A percentile compares a stretch with the other conserved stretches of the same genome.
Evolutionary conservation across 2,329 filamentous ascomycete species (phyloP).

Genomic region (Alternaria panax): DNA sequence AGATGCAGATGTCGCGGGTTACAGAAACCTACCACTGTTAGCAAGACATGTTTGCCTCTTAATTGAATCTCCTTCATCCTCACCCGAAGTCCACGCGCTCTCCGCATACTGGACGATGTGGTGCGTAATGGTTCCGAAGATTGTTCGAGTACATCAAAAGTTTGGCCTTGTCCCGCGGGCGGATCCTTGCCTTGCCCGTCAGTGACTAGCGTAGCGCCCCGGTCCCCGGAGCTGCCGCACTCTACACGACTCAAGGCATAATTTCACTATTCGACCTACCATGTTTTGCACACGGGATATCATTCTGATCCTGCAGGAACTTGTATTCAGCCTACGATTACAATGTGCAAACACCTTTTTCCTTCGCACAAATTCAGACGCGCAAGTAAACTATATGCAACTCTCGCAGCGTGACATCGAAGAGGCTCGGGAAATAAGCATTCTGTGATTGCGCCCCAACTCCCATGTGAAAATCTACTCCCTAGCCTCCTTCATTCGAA

Average conservation of each 20-base stretch:
- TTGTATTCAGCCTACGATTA: neutral
- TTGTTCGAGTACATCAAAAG: constrained; percentile 21
- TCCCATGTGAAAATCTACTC: constrained; percentile 7
- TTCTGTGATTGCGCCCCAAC: neutral
- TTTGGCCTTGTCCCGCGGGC: constrained; percentile 23
- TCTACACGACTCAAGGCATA: neutral
- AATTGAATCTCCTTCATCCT: neutral
- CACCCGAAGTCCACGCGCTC: constrained; percentile 42
- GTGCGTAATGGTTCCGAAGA: constrained; percentile 9
- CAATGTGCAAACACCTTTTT: neutral
- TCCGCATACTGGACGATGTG: constrained; percentile 35
- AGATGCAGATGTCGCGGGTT: constrained; percentile 49
- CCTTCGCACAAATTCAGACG: neutral
- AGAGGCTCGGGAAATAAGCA: neutral
- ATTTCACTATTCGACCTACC: neutral
- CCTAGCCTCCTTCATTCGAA: constrained; percentile 42
- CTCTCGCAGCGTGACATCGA: neutral
- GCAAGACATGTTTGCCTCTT: neutral
- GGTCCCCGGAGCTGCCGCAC: neutral
- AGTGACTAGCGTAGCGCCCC: constrained; percentile 1
- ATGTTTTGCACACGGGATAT: neutral
- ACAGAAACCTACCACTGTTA: constrained; percentile 38
- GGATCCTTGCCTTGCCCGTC: constrained; percentile 19
- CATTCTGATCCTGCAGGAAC: neutral
- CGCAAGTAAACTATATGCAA: neutral